These are phyloP conservation scores for Dactylonectria macrodidyma DNA, from an alignment of 2,329 filamentous ascomycete species.

Conservation along the genomic window DNA sequence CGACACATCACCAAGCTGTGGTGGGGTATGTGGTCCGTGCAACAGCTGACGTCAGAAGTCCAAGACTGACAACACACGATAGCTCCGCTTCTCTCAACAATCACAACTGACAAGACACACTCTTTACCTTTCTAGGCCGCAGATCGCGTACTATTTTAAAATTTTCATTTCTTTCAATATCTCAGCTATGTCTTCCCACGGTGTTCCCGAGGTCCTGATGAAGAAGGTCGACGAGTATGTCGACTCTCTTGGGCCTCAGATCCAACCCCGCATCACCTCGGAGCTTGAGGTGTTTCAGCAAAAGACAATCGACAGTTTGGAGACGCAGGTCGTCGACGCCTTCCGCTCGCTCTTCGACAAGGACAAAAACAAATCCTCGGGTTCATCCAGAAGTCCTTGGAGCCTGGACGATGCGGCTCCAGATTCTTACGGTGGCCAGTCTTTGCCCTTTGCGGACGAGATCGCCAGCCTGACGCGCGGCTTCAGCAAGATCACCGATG, in stretches of 20 bases:
- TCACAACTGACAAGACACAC: constrained; percentile 4
- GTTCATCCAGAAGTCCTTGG: constrained; percentile 37
- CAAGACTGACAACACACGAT: constrained; percentile 21
- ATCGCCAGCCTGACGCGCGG: constrained; percentile 58
- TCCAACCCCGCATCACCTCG: constrained; percentile 61
- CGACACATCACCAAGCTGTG: too few species aligned
- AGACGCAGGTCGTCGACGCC: constrained; percentile 60
- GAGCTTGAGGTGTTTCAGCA: constrained; percentile 61
- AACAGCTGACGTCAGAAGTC: constrained; percentile 32
- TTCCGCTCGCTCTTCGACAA: constrained; percentile 62
- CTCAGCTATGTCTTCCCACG: constrained; percentile 53
- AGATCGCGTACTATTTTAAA: neutral
- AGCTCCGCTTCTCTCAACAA: constrained; percentile 6
- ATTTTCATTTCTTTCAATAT: neutral
- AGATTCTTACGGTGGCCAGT: constrained; percentile 58
- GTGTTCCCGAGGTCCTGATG: constrained; percentile 60
- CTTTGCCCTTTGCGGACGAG: constrained; percentile 63
- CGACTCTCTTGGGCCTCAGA: constrained; percentile 62
- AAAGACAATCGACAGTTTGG: constrained; percentile 62
- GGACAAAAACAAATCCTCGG: constrained; percentile 40
- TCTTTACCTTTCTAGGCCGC: constrained; percentile 8
- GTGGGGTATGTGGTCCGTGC: constrained; percentile 23
- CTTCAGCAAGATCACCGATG: constrained; percentile 58
- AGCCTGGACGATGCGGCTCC: constrained; percentile 54
- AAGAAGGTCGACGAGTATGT: constrained; percentile 63